phyloP scores from a whole-genome alignment of 2,329 filamentous ascomycete genomes.

The Rhexocercosporidium sp. region DNA sequence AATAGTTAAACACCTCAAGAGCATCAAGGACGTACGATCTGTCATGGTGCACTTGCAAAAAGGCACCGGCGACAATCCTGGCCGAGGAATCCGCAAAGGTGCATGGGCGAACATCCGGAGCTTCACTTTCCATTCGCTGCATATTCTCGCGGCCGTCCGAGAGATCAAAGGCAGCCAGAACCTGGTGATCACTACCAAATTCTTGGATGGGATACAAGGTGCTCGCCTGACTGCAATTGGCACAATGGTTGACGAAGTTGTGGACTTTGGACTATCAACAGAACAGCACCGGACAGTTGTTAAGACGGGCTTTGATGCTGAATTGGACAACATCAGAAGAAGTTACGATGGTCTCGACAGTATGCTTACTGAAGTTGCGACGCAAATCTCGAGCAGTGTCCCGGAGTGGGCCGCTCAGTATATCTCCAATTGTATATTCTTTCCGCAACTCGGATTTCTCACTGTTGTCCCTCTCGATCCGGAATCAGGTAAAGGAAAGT shows the following conservation, averaged over 20 bases:
- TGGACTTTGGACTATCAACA: constrained; percentile 78
- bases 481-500: constrained; percentile 62
- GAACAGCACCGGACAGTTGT: constrained; percentile 76
- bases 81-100: constrained; percentile 58
- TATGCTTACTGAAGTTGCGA: constrained; percentile 71
- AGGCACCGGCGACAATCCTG: constrained; percentile 65
- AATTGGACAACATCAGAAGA: constrained; percentile 79
- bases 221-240: constrained; percentile 68
- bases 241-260: constrained; percentile 70
- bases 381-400: constrained; percentile 65
- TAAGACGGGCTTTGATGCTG: constrained; percentile 69
- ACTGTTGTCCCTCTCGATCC: constrained; percentile 72
- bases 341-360: constrained; percentile 78
- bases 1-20: constrained; percentile 66
- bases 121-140: constrained; percentile 75
- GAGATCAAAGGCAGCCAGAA: constrained; percentile 59
- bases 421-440: constrained; percentile 80
- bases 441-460: constrained; percentile 90
- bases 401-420: constrained; percentile 61
- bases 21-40: constrained; percentile 76
- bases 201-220: constrained; percentile 64
- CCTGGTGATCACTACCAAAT: constrained; percentile 59
- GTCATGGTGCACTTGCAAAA: constrained; percentile 75
- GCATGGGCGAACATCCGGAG: constrained; percentile 75
- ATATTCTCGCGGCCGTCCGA: constrained; percentile 67